Conservation (phyloP, 768 basidiomycete species). For the Phylloporus arenicola region DNA sequence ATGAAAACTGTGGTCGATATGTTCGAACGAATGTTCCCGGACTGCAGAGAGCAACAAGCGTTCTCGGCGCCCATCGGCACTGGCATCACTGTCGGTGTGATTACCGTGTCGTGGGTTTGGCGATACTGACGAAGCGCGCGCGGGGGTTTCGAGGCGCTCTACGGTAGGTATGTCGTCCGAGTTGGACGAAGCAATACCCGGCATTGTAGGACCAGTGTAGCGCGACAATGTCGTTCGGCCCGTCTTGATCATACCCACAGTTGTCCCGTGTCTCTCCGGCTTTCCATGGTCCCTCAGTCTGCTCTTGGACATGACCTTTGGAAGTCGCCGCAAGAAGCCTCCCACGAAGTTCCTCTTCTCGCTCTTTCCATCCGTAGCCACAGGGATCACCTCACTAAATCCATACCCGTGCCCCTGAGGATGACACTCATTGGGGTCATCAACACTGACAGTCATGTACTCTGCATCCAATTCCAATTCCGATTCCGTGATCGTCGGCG, state of each 20-base stretch:
- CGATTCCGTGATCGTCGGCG: slow-evolving; percentile 28
- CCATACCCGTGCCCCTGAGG: slow-evolving; percentile 21
- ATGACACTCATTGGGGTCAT: slow-evolving; percentile 17
- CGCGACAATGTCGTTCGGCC: slow-evolving; percentile 15
- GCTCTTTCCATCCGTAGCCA: slow-evolving; percentile 22
- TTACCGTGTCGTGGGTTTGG: slow-evolving; percentile 15
- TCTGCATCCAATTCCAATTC: slow-evolving; percentile 31
- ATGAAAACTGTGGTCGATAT: slow-evolving; percentile 10
- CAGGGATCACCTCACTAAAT: slow-evolving; percentile 18
- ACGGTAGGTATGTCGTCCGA: slow-evolving; percentile 28
- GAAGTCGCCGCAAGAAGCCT: slow-evolving; percentile 28
- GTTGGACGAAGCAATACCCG: slow-evolving; percentile 17
- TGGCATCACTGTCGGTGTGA: slow-evolving; percentile 16
- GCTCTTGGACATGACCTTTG: slow-evolving; percentile 31
- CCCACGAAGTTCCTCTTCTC: slow-evolving; percentile 30
- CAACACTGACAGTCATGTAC: slow-evolving; percentile 31
- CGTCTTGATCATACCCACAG: slow-evolving; percentile 5
- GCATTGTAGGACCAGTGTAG: slow-evolving; percentile 17
- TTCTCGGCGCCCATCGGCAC: slow-evolving; percentile 21
- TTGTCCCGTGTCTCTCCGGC: slow-evolving; percentile 17
- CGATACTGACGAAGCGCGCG: slow-evolving; percentile 23
- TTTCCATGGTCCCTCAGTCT: slow-evolving; percentile 25
- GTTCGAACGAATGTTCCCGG: slow-evolving; percentile 21
- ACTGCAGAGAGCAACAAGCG: slow-evolving; percentile 23
- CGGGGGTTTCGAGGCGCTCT: slow-evolving; percentile 24